Evolutionary conservation across 257 asterid species (phyloP), one percentile per base, ranked within the genome.

Genomic region (Solanum phureja): DNA sequence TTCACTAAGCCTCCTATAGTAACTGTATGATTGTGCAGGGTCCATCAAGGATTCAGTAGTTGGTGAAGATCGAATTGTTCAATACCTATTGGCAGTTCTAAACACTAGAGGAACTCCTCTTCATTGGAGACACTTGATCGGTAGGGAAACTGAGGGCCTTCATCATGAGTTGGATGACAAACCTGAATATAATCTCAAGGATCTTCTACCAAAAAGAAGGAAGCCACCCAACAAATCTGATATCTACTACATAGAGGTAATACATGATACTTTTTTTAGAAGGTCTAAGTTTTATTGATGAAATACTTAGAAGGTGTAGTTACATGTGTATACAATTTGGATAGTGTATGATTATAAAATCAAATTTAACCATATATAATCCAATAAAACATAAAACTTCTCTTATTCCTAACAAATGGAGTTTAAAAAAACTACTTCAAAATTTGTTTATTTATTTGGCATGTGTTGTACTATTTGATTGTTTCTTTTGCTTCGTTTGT

Each of bases 31-130:
- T 83, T 72, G 56, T 91, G 91, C 91, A 96, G 99, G 99, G 89
- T 96, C 98, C 14, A 96, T 96, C 58, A 96, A 96, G 93, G 99
- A 96, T 88, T 95, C 98, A 13, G 96, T 94, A 29, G 98, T 96
- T 90, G 99, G 99, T 52, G 99, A 95, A 91, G 98, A 96, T 86
- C 96, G 98, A 40, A 94, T 95, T 35, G 94, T 93, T 89, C 98
- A 95, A 87, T 96, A 96, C 88, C 87, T 95, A 75, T 91, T 96
- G 69, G 99, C 99, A 52, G 97, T 96, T 89, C 64, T 96, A 86
- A 93, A 93, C 94, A 91, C 93, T 85, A 93, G 98, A 75, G 93
- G 98, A 91, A 95, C 98, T 92, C 98, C 99, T 84, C 94, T 95
- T 74, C 98, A 94, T 14, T 96, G 98, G 98, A 94, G 90, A 88